These are phyloP conservation scores for Colletotrichum trifolii DNA, from an alignment of 2,329 filamentous ascomycete species.

Conservation along the genomic window DNA sequence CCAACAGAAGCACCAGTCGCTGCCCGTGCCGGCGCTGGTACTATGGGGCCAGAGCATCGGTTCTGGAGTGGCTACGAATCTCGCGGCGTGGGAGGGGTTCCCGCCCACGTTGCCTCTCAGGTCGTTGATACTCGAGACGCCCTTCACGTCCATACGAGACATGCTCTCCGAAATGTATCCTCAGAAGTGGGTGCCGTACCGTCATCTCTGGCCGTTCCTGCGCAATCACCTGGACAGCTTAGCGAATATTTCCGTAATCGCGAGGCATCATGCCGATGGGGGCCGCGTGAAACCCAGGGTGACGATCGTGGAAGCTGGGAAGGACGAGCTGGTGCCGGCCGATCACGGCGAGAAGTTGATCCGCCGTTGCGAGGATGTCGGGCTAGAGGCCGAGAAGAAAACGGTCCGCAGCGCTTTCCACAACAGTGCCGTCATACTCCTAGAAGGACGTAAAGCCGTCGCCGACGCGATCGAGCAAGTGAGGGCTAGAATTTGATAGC, in stretches of 20 bases:
- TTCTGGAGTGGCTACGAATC: conserved; percentile 74
- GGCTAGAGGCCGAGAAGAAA: conserved; percentile 56
- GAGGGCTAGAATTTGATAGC: conserved; percentile 7
- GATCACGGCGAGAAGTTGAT: conserved; percentile 60
- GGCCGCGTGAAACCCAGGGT: conserved; percentile 30
- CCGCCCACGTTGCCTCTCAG: conserved; percentile 53
- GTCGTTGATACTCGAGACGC: conserved; percentile 77
- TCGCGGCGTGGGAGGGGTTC: conserved; percentile 51
- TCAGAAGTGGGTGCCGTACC: conserved; percentile 83
- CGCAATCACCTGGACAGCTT: conserved; percentile 70
- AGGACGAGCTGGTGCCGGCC: conserved; percentile 68
- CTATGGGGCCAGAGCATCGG: conserved; percentile 86
- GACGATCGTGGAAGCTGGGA: conserved; percentile 64
- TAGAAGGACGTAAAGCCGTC: conserved; percentile 56
- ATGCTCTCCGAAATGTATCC: conserved; percentile 82
- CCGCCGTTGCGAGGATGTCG: conserved; percentile 59
- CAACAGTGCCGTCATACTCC: conserved; percentile 63
- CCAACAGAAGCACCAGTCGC: conserved; percentile 19
- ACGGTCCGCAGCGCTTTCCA: conserved; percentile 63
- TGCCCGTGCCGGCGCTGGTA: conserved; percentile 56
- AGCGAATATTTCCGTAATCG: conserved; percentile 60
- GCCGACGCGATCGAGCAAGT: conserved; percentile 54
- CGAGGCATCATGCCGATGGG: conserved; percentile 41
- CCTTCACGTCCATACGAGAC: conserved; percentile 75
- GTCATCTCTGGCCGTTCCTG: conserved; percentile 79